phyloP scores from a whole-genome alignment of 805 yeast species.

The Starmerella riodocensis region DNA sequence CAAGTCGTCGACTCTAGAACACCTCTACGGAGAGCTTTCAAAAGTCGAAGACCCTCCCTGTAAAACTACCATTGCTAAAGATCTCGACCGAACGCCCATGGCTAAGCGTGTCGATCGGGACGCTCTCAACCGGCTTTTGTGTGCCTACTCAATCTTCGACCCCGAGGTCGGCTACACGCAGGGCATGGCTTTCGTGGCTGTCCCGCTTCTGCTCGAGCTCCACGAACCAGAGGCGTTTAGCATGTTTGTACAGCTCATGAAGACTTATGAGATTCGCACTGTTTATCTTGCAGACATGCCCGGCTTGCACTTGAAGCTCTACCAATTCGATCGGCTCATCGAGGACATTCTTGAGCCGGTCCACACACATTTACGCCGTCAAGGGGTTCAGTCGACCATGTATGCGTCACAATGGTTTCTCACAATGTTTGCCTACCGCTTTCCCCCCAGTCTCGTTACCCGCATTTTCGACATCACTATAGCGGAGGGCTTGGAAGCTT shows the following conservation, averaged over 20 bases:
- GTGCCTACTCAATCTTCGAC: slow-evolving; percentile 74
- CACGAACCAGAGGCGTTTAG: slow-evolving; percentile 76
- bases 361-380: slow-evolving; percentile 62
- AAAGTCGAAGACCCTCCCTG: slow-evolving; percentile 43
- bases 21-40: slow-evolving; percentile 38
- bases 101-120: slow-evolving; percentile 44
- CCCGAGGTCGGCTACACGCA: slow-evolving; percentile 95
- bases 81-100: slow-evolving; percentile 73
- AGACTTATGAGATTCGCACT: slow-evolving; percentile 64
- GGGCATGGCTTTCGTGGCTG: slow-evolving; percentile 89
- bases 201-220: slow-evolving; percentile 73
- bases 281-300: slow-evolving; percentile 84
- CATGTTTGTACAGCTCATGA: slow-evolving; percentile 68
- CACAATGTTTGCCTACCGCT: slow-evolving; percentile 87
- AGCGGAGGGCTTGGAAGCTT: slow-evolving; percentile 81
- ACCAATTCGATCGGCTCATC: slow-evolving; percentile 78
- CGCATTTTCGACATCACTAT: slow-evolving; percentile 79
- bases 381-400: slow-evolving; percentile 87
- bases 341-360: slow-evolving; percentile 66
- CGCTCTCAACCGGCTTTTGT: slow-evolving; percentile 60
- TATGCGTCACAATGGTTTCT: slow-evolving; percentile 97
- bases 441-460: slow-evolving; percentile 77
- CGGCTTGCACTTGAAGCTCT: slow-evolving; percentile 69
- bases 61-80: slow-evolving; percentile 68
- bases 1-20: slow-evolving; percentile 50